Evolutionary conservation across 2,329 filamentous ascomycete species (phyloP).

Genomic region (Aspergillus terreus): DNA sequence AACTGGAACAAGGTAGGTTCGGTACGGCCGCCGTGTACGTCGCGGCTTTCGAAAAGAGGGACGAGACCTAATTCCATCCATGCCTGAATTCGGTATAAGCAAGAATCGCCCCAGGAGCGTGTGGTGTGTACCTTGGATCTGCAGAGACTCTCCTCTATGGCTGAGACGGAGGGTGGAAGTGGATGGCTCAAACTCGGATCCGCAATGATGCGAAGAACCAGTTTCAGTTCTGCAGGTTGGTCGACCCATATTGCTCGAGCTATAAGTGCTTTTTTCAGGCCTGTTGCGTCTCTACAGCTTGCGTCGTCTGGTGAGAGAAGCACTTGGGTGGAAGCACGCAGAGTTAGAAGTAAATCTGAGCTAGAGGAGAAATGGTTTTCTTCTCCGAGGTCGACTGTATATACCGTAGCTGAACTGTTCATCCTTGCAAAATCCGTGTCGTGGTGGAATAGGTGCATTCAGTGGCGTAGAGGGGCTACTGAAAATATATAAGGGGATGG

Average conservation of each 20-base stretch:
- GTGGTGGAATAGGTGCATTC: too few species aligned
- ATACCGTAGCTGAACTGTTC: constrained; percentile 14
- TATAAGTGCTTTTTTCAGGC: constrained; percentile 7
- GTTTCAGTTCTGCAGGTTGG: constrained; percentile 23
- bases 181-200: constrained; percentile 1
- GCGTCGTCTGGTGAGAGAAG: background rate
- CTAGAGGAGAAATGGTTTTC: constrained; percentile 7
- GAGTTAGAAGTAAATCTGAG: constrained; percentile 17
- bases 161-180: constrained; percentile 10
- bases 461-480: too few species aligned
- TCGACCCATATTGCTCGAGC: constrained; percentile 24
- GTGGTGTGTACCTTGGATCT: constrained; percentile 20
- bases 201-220: constrained; percentile 23
- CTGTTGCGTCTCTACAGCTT: background rate
- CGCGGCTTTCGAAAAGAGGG: constrained; percentile 18
- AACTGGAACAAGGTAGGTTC: constrained; percentile 11
- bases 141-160: constrained; percentile 20
- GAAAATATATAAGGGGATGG: too few species aligned
- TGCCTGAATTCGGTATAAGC: constrained; percentile 17
- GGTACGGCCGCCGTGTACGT: constrained; percentile 1
- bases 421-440: too few species aligned
- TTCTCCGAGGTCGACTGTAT: constrained; percentile 19
- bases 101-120: background rate
- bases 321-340: constrained; percentile 18
- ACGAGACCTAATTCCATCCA: constrained; percentile 30